A percentile compares a stretch with the other conserved stretches of the same genome.
Conservation (phyloP, 345 rosid genomes). For the Arabidopsis suecica region DNA sequence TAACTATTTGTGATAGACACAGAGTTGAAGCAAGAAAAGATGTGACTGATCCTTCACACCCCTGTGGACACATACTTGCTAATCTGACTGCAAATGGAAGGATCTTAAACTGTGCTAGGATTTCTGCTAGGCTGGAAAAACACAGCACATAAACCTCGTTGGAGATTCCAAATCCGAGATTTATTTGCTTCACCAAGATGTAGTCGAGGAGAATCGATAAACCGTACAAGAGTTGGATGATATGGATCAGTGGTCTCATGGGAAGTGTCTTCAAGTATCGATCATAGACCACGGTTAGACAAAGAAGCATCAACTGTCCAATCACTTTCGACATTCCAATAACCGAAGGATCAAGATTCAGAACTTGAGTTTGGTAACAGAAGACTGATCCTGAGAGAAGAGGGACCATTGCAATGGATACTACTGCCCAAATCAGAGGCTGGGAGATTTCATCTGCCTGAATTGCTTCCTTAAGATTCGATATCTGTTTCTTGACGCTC, state of each 20-base stretch:
- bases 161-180: conserved; percentile 67
- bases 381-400: conserved; percentile 78
- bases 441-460: conserved; percentile 58
- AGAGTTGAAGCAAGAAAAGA: conserved; percentile 78
- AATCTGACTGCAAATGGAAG: conserved; percentile 74
- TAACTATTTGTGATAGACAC: conserved; percentile 75
- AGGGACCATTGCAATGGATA: conserved; percentile 72
- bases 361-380: conserved; percentile 86
- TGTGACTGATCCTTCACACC: conserved; percentile 90
- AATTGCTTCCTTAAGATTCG: conserved; percentile 60
- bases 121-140: conserved; percentile 82
- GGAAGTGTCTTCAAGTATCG: conserved; percentile 66
- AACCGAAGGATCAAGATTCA: conserved; percentile 67
- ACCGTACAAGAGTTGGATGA: conserved; percentile 65
- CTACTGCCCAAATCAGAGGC: conserved; percentile 75
- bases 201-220: conserved; percentile 75
- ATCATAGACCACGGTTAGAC: conserved; percentile 62
- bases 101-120: conserved; percentile 78
- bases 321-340: conserved; percentile 83
- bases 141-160: conserved; percentile 67
- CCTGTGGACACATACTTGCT: conserved; percentile 75
- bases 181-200: conserved; percentile 68
- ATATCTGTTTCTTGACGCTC: conserved; percentile 54
- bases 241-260: conserved; percentile 67
- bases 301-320: conserved; percentile 77